Percentiles rank a stretch among this genome's conserved stretches.
phyloP scores from a whole-genome alignment of 208 protist genomes.

The Leishmania gerbilli region DNA sequence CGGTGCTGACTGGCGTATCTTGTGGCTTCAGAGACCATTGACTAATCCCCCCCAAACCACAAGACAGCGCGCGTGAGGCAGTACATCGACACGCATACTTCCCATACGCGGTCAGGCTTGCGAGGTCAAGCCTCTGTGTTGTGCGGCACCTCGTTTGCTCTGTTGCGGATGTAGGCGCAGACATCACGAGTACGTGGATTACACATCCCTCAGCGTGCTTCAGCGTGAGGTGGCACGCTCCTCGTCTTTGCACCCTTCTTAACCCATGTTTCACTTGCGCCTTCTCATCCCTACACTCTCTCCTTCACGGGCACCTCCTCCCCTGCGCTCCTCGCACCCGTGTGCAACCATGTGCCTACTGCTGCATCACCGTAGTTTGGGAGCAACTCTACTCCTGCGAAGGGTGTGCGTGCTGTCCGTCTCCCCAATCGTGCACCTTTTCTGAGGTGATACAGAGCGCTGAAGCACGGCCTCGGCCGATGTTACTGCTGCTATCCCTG shows the following conservation, averaged over 20 bases:
- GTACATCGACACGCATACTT: background rate
- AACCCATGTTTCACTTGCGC: background rate
- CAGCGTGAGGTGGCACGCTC: background rate
- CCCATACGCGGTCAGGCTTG: background rate
- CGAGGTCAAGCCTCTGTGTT: background rate
- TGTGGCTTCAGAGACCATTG: background rate
- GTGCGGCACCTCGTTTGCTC: background rate
- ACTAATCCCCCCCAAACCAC: background rate
- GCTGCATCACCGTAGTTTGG: background rate
- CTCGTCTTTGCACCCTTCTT: background rate
- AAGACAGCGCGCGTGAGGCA: background rate
- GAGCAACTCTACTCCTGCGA: background rate
- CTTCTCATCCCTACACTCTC: background rate
- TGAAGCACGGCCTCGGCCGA: background rate
- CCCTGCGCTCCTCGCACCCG: background rate
- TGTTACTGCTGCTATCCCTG: background rate
- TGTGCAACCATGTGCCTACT: background rate
- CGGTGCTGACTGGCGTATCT: conserved; percentile 2
- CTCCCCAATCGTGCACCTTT: background rate
- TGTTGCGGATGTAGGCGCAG: background rate
- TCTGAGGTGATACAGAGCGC: background rate
- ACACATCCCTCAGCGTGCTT: background rate
- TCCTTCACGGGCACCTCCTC: background rate
- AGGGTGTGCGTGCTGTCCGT: background rate
- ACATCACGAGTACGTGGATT: background rate